Base-by-base conservation (phyloP, 2,329 filamentous ascomycete species). In the Sordariomycetes sp. region DNA sequence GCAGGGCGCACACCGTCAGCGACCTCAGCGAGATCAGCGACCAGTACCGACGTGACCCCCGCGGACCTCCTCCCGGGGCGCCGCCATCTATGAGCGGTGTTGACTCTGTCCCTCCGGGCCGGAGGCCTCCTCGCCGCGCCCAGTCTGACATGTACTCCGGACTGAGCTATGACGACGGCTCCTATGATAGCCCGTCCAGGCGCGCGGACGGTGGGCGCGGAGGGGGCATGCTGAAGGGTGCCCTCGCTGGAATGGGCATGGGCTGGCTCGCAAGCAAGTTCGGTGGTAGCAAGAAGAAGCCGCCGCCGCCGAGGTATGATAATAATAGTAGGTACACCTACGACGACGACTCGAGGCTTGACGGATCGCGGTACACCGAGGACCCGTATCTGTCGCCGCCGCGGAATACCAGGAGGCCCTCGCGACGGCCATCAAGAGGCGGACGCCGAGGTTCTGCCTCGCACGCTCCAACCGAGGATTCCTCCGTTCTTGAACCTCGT, bases 231-330 rank as follows among this genome's bases (percentile, higher is more conserved):
- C 79, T 77, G 24, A 82, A 86, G 62, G 81, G 81, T 1, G 64
- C 83, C 16, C 66, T 86, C 55, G 84, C 81, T 10, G 76, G 85
- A 1, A 70, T 89, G 28, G 87, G 87, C 1, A 74, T 87, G 37
- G 88, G 87, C 10, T 88, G 86, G 74, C 72, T 91, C 54, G 81
- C 82, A 7, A 86, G 81, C 72, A 81, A 82, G 68, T 78, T 88
- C 68, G 82, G 79, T 63, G 77, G 84, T 69, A 72, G 83, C 64
- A 73, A 73, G 55, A 67, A 73, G 60, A 74, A 66, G 61, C n/a
- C 46, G 46, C 46, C 46, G 46, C 46, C 46, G 20, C 72, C 73
- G 57, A 79, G 79, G 60, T 79, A 77, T 55, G 76, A 77, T 34
- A 72, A 79, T 46, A 71, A 74, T 8, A 43, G 72, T 8, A 43